phyloP scores from a whole-genome alignment of 495 filamentous ascomycete species.

The Mycothermus thermophilus region DNA sequence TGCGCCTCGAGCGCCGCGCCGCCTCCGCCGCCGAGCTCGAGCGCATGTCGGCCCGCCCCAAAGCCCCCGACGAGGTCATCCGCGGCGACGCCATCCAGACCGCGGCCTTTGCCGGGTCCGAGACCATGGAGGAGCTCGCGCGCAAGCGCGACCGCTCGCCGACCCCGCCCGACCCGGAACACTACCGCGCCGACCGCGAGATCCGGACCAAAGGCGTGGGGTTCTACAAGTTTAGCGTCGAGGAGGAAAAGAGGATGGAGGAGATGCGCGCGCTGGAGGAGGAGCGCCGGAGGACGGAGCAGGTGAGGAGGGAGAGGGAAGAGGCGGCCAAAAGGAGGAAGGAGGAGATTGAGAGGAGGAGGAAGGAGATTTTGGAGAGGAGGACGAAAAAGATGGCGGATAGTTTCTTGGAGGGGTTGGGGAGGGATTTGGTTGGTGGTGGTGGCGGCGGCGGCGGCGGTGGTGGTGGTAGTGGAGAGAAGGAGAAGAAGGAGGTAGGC shows the following conservation, averaged over 20 bases:
- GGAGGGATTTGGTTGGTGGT: constrained; percentile 12
- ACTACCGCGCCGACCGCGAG: constrained; percentile 76
- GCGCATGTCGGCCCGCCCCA: constrained; percentile 38
- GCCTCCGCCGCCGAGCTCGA: constrained; percentile 35
- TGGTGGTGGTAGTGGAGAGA: too few species aligned
- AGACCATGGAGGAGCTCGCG: constrained; percentile 59
- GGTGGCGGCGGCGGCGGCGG: neutral
- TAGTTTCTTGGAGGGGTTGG: constrained; percentile 50
- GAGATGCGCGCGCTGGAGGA: constrained; percentile 65
- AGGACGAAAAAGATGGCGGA: constrained; percentile 58
- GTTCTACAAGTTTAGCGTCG: constrained; percentile 72
- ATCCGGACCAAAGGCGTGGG: constrained; percentile 77
- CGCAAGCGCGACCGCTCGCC: constrained; percentile 54
- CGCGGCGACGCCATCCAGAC: constrained; percentile 70
- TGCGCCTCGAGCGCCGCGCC: constrained; percentile 35
- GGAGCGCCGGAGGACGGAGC: constrained; percentile 56
- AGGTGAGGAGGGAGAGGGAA: constrained; percentile 40
- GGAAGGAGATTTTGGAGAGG: constrained; percentile 37
- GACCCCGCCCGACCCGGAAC: constrained; percentile 63
- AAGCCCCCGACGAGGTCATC: constrained; percentile 57
- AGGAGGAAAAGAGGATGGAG: constrained; percentile 45
- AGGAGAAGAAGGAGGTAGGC: neutral
- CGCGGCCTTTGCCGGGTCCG: constrained; percentile 56
- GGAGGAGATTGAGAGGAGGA: constrained; percentile 40
- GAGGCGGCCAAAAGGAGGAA: constrained; percentile 28